These are phyloP conservation scores for Drechslerella dactyloides DNA, from an alignment of 2,329 filamentous ascomycete species.

Conservation along the genomic window DNA sequence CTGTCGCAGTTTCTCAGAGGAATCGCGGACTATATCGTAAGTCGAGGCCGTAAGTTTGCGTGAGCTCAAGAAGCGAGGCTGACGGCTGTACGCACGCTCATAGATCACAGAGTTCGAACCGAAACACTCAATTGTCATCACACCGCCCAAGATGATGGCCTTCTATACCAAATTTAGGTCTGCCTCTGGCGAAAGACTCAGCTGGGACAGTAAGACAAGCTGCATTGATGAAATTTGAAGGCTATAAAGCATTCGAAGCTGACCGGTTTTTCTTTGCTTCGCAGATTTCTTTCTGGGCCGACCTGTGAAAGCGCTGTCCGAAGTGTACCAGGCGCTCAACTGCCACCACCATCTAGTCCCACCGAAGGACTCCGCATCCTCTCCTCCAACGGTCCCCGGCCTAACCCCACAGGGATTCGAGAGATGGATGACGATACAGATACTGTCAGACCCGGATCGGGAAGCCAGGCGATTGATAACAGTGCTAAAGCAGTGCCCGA, in stretches of 20 bases:
- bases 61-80: background rate
- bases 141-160: slow-evolving; percentile 53
- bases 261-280: background rate
- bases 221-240: background rate
- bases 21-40: slow-evolving; percentile 54
- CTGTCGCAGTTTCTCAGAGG: slow-evolving; percentile 52
- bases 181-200: slow-evolving; percentile 48
- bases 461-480: slow-evolving; percentile 53
- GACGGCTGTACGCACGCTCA: background rate
- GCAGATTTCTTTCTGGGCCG: slow-evolving; percentile 53
- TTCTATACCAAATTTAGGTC: slow-evolving; percentile 53
- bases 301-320: slow-evolving; percentile 51
- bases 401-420: slow-evolving; percentile 54
- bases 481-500: slow-evolving; percentile 51
- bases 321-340: slow-evolving; percentile 54
- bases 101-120: slow-evolving; percentile 54
- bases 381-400: slow-evolving; percentile 53
- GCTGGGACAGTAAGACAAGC: slow-evolving; percentile 53
- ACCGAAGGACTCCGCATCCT: slow-evolving; percentile 43
- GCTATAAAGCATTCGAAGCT: background rate
- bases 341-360: slow-evolving; percentile 55
- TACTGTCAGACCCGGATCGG: slow-evolving; percentile 53
- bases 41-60: background rate
- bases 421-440: slow-evolving; percentile 55
- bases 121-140: slow-evolving; percentile 54